Evolutionary conservation across 768 basidiomycete genomes (phyloP), one percentile per base, ranked within the genome.

Genomic region (Boletus subparvulus): DNA sequence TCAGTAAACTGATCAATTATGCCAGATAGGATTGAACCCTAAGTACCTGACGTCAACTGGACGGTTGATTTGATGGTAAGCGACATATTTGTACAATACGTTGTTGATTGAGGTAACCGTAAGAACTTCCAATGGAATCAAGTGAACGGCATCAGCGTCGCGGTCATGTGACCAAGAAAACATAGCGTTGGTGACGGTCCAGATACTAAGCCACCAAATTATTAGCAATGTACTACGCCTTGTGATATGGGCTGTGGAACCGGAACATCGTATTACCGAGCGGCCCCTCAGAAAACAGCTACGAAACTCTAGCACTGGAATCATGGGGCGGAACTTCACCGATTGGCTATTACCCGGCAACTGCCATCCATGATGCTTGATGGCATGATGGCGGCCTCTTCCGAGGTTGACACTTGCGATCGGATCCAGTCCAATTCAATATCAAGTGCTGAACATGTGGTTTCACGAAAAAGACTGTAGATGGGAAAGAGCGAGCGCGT

Each of bases 1-100:
- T 66, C 44, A 56, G 50, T 14, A 24, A 43, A 11, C 24, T 13
- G 19, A 53, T 42, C 3, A 10, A 11, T 11, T 2, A 32, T 36
- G 41, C 28, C 26, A 28, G 46, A n/a, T n/a, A 50, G 37, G 16
- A 37, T 45, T 51, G 42, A 59, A 60, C 60, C 43, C 43, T 56
- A 60, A 56, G 41, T 55, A 77, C 77, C 77, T 61, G 74, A 74
- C 58, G 71, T 64, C 48, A 77, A 68, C 47, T 58, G 68, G 44
- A 75, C 59, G 11, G 67, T 63, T 19, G 73, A 70, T 32, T 67
- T 61, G 47, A 75, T 65, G 33, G 66, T 72, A 47, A 71, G 61
- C 47, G 62, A 53, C 71, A 73, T 68, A 0, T 24, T 50, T 33
- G 55, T 26, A 1, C 19, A 32, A 28, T 50, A 26, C 26, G 54